These are phyloP conservation scores for Elasticomyces elasticus DNA, from an alignment of 495 filamentous ascomycete genomes.

Conservation along the genomic window DNA sequence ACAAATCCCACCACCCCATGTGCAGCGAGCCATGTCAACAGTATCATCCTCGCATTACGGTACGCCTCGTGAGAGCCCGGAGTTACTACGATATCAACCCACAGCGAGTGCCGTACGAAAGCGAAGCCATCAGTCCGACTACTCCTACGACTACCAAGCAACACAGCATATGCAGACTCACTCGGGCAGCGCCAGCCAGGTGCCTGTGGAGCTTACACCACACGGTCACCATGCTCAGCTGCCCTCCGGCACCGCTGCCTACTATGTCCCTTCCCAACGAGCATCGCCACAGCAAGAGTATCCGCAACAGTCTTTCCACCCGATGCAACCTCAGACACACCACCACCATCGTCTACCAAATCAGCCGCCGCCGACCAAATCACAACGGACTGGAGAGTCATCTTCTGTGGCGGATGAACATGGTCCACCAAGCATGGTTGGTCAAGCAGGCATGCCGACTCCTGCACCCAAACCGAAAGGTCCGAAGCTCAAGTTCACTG, in stretches of 20 bases:
- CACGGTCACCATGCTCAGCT: conserved; percentile 28
- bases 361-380: conserved; percentile 43
- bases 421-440: conserved; percentile 62
- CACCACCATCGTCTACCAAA: conserved; percentile 67
- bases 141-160: conserved; percentile 20
- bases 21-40: conserved; percentile 9
- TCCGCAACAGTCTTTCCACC: conserved; percentile 14
- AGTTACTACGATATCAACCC: conserved; percentile 9
- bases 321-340: conserved; percentile 28
- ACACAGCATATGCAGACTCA: conserved; percentile 24
- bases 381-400: conserved; percentile 36
- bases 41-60: conserved; percentile 19
- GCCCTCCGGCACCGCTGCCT: conserved; percentile 11
- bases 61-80: conserved; percentile 14
- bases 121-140: conserved; percentile 9
- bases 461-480: conserved; percentile 67
- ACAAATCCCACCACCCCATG: conserved; percentile 12
- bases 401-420: conserved; percentile 27
- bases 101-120: conserved; percentile 8
- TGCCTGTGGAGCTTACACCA: conserved; percentile 27
- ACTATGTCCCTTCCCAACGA: conserved; percentile 4
- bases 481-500: conserved; percentile 81
- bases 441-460: conserved; percentile 69
- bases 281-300: conserved; percentile 11
- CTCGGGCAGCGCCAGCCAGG: conserved; percentile 6